Evolutionary conservation across 2,329 filamentous ascomycete genomes (phyloP), one percentile per base, ranked within the genome.

Genomic region (Coleophoma eucalyptorum): DNA sequence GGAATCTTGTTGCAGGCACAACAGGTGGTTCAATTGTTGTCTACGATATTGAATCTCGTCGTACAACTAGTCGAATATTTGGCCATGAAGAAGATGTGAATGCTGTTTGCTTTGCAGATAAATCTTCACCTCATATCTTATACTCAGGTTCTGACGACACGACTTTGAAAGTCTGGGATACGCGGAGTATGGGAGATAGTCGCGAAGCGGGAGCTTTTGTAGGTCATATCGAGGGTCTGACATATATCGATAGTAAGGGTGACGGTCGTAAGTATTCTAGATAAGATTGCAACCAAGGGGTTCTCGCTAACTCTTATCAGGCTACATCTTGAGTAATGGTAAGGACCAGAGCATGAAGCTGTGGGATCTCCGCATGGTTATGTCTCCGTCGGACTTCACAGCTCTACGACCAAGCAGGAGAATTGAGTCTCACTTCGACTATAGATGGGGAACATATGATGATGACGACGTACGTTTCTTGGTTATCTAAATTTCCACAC

Each of bases 341-440:
- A 99, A 97, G 66, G 94, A 99, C 65, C 94, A 97, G 68, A 93
- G 86, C 40, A 96, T 96, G 83, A 97, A 97, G 70, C 78, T 99
- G 0, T 99, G 94, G 94, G 94, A 99, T 67, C 67, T 97, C 50
- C 80, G 93, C 47, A 95, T 89, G 77, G 93, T 91, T 78, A 89
- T 94, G 76, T 84, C 84, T 5, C 86, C 87, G 1, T 78, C 84
- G 33, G 73, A 77, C 48, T 88, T 83, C 52, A 74, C 77, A 43
- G 69, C 74, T 32, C 71, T 84, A 48, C 75, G 84, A 54, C 76
- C 80, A 4, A 70, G 74, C n/a, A 69, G 74, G 38, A 75, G 80
- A 60, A 66, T 66, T 20, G 56, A 62, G 16, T 81, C 78, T 42
- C 75, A 79, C 54, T 93, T 89, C 63, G 89, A 94, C 67, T 94